These are phyloP conservation scores for Pseudonectria buxi DNA, from an alignment of 2,329 filamentous ascomycete species.

Conservation along the genomic window DNA sequence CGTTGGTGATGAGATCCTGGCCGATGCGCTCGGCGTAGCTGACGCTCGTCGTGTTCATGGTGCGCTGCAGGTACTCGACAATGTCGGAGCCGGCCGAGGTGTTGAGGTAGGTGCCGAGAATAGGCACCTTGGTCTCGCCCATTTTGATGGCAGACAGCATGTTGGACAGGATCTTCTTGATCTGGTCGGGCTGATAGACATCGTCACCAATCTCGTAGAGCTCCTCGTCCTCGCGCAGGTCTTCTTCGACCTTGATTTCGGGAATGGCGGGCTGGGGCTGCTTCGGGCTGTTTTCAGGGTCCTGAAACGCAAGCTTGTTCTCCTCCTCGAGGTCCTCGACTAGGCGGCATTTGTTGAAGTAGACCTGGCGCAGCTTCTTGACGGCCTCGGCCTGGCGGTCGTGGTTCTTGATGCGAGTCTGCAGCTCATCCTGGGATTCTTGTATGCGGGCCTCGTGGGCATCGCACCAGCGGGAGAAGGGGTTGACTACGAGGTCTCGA, in stretches of 20 bases:
- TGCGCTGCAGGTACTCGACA: slow-evolving; percentile 86
- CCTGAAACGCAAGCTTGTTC: slow-evolving; percentile 95
- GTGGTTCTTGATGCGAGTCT: slow-evolving; percentile 83
- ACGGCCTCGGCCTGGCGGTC: slow-evolving; percentile 85
- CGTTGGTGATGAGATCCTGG: slow-evolving; percentile 80
- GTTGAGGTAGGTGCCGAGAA: slow-evolving; percentile 90
- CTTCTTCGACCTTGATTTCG: slow-evolving; percentile 76
- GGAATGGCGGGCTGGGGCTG: slow-evolving; percentile 51
- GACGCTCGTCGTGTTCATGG: slow-evolving; percentile 76
- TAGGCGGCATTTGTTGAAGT: slow-evolving; percentile 97
- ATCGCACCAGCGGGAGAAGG: slow-evolving; percentile 94
- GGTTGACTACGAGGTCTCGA: slow-evolving; percentile 87
- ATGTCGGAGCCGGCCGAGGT: slow-evolving; percentile 88
- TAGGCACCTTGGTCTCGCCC: slow-evolving; percentile 89
- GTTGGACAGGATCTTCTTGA: slow-evolving; percentile 83
- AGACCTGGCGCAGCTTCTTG: slow-evolving; percentile 88
- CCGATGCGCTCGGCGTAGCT: slow-evolving; percentile 92
- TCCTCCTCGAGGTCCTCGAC: slow-evolving; percentile 97
- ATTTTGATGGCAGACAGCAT: slow-evolving; percentile 83
- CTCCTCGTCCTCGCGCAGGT: slow-evolving; percentile 69
- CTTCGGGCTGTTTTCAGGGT: slow-evolving; percentile 66
- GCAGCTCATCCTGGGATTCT: slow-evolving; percentile 90
- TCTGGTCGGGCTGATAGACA: slow-evolving; percentile 73
- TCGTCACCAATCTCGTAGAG: slow-evolving; percentile 87
- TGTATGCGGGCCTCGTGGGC: slow-evolving; percentile 87